Evolutionary conservation across 768 basidiomycete genomes (phyloP).

Genomic region (Inosperma sp.): DNA sequence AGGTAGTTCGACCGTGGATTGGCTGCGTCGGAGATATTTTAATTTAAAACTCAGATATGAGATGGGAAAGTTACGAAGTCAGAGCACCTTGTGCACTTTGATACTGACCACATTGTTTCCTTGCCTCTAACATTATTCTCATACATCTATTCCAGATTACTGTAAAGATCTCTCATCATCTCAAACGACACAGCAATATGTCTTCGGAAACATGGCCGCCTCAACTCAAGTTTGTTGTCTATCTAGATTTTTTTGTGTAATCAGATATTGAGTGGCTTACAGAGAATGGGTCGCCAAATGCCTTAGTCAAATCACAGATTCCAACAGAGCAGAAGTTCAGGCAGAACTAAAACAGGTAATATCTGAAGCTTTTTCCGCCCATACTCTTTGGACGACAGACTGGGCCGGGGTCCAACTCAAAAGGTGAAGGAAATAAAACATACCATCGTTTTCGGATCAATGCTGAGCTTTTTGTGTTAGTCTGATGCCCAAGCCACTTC

Average conservation of each 20-base stretch:
- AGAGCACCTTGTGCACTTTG: no score
- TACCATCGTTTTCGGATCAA: constrained; percentile 12
- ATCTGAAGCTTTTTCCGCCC: constrained; percentile 81
- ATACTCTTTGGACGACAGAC: constrained; percentile 88
- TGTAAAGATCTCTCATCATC: background rate
- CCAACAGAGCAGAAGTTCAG: constrained; percentile 83
- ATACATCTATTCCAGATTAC: background rate
- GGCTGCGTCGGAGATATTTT: no score
- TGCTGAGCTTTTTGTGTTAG: constrained; percentile 32
- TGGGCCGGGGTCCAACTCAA: constrained; percentile 86
- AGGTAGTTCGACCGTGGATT: no score
- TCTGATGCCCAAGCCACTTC: constrained; percentile 56
- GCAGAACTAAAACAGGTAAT: constrained; percentile 96
- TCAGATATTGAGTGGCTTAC: constrained; percentile 17
- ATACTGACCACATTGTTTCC: constrained; percentile 5
- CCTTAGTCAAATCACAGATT: constrained; percentile 84
- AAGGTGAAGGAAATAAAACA: constrained; percentile 48
- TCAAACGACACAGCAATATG: constrained; percentile 48
- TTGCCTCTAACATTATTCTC: background rate
- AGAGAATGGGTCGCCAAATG: constrained; percentile 97
- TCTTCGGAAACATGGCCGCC: constrained; percentile 80
- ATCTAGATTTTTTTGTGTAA: background rate
- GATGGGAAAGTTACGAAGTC: no score
- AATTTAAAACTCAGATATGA: no score
- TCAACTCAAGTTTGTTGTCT: constrained; percentile 58